Base-by-base conservation (phyloP, 768 basidiomycete species). In the Russula vinacea region DNA sequence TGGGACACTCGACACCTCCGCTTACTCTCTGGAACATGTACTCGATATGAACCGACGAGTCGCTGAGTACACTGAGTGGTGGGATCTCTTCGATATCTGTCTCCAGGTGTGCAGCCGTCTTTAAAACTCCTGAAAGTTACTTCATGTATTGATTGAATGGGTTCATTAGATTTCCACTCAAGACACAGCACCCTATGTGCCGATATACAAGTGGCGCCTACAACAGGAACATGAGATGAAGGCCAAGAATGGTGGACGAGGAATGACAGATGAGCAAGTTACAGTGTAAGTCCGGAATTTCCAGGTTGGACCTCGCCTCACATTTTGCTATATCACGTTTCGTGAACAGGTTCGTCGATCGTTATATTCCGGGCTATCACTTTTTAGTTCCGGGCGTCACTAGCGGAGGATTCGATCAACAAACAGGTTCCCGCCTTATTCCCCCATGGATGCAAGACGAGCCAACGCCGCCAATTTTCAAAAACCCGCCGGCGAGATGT, bases 221-320 rank as follows among this genome's bases (percentile, higher is more conserved):
- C 81, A 97, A 72, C 94, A 97, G 74, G 95, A 98, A 70, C 91
- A 89, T 64, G 71, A 83, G 64, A 95, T 97, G 93, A 96, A 94
- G 73, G 78, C 84, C 4, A 72, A 71, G 51, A 96, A 94, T 66
- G 93, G 92, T 42, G 94, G 93, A 6, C 78, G 78, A 37, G 95
- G 95, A 5, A 97, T 98, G 96, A 79, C 85, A 0, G 94, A 96
- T 70, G 84, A 81, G 7, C 75, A 94, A 79, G 84, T 87, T 69
- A 86, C 85, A 70, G 71, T 78, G 81, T 80, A 45, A 44, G 58
- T 29, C 24, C 29, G 13, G 39, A 13, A 16, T 24, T 29, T 32
- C 17, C 13, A 29, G 26, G 8, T n/a, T 37, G 22, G 17, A 32
- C 19, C 33, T 49, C 17, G n/a, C 22, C 47, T 24, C 14, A 3